A percentile compares a stretch with the other conserved stretches of the same genome.
Evolutionary conservation across 169 alveolate species (phyloP).

Genomic region (Cystoisospora suis): DNA sequence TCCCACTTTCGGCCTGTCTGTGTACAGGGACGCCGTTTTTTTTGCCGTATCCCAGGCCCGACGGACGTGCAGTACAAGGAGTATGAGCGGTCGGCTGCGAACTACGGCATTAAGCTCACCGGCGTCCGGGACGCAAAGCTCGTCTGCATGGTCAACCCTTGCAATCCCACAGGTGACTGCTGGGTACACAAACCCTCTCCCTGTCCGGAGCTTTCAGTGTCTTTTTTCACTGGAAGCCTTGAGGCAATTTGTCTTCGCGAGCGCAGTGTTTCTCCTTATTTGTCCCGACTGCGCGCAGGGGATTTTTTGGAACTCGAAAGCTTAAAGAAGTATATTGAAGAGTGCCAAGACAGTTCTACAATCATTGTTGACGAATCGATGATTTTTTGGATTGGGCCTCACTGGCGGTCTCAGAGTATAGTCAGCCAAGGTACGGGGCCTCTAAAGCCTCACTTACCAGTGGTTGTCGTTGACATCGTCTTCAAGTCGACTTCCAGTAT

Average conservation of each 20-base stretch:
- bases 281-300: neutral
- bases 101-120: conserved; percentile 19
- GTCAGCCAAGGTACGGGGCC: conserved; percentile 39
- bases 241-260: neutral
- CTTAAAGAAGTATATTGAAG: conserved; percentile 29
- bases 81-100: conserved; percentile 58
- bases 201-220: neutral
- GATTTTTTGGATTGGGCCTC: conserved; percentile 42
- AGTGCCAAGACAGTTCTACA: neutral
- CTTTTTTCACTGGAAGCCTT: neutral
- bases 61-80: conserved; percentile 54
- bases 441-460: neutral
- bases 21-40: too few species aligned
- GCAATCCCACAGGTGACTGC: conserved; percentile 61
- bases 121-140: conserved; percentile 23
- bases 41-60: conserved; percentile 47
- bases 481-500: neutral
- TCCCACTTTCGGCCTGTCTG: too few species aligned
- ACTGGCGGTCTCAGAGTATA: conserved; percentile 56
- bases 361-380: conserved; percentile 59
- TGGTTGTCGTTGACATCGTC: neutral
- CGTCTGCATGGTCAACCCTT: conserved; percentile 55
- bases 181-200: neutral
- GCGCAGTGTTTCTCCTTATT: neutral
- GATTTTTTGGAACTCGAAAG: conserved; percentile 32